Conservation (phyloP, 345 rosid species). For the Hevea brasiliensis region DNA sequence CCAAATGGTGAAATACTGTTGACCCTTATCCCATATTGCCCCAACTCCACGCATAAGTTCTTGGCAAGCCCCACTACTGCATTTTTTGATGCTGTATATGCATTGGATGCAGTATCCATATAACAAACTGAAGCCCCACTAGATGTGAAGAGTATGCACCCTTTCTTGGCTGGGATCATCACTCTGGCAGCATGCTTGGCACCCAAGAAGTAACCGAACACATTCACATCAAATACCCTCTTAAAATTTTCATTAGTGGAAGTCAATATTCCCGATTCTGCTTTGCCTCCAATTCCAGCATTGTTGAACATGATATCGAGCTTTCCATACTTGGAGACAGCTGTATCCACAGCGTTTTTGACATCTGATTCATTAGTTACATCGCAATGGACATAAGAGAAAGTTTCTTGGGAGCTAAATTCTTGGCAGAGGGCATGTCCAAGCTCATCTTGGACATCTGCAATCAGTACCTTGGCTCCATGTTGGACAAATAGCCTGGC, state of each 20-base stretch:
- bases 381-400: slow-evolving; percentile 30
- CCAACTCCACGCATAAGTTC: slow-evolving; percentile 19
- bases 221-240: slow-evolving; percentile 21
- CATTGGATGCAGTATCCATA: background rate
- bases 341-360: slow-evolving; percentile 25
- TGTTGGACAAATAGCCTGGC: slow-evolving; percentile 26
- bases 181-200: slow-evolving; percentile 34
- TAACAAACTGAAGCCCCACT: slow-evolving; percentile 7
- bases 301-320: slow-evolving; percentile 38
- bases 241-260: background rate
- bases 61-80: slow-evolving; percentile 17
- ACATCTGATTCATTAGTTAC: slow-evolving; percentile 25
- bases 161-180: slow-evolving; percentile 22
- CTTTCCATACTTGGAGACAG: slow-evolving; percentile 27
- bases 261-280: background rate
- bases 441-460: slow-evolving; percentile 36
- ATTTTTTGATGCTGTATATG: slow-evolving; percentile 24
- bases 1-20: slow-evolving; percentile 21
- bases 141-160: slow-evolving; percentile 25
- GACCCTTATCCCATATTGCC: slow-evolving; percentile 20
- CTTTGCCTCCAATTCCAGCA: slow-evolving; percentile 17
- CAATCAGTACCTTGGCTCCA: slow-evolving; percentile 36
- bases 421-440: slow-evolving; percentile 30
- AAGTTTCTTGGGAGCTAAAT: background rate
- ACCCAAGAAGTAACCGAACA: slow-evolving; percentile 14